phyloP scores from a whole-genome alignment of 2,329 filamentous ascomycete species.

The Chaetomium sp. region DNA sequence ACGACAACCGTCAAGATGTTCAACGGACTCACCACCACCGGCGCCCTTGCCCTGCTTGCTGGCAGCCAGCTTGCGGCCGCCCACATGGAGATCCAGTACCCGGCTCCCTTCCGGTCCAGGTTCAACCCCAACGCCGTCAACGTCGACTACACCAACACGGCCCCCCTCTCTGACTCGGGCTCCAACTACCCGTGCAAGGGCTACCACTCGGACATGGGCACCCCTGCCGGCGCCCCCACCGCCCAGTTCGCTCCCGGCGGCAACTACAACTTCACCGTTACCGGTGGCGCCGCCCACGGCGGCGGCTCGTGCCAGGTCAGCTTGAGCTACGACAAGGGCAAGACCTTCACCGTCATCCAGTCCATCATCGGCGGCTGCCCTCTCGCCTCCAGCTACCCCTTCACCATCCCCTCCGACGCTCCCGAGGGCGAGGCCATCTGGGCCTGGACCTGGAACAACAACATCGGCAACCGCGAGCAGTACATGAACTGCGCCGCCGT shows the following conservation, averaged over 20 bases:
- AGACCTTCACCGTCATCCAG: constrained; percentile 68
- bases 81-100: constrained; percentile 60
- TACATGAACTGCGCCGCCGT: constrained; percentile 85
- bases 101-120: constrained; percentile 57
- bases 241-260: constrained; percentile 65
- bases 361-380: constrained; percentile 60
- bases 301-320: constrained; percentile 78
- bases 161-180: constrained; percentile 62
- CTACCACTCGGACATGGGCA: constrained; percentile 53
- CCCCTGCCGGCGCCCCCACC: constrained; percentile 53
- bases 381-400: constrained; percentile 58
- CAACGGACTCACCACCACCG: constrained; percentile 44
- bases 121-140: constrained; percentile 51
- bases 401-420: constrained; percentile 66
- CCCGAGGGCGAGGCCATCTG: constrained; percentile 64
- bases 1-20: constrained; percentile 44
- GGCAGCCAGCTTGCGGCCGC: constrained; percentile 45
- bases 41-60: constrained; percentile 46
- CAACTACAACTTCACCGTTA: constrained; percentile 64
- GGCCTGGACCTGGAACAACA: constrained; percentile 78
- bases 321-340: constrained; percentile 71
- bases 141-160: constrained; percentile 72
- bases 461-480: constrained; percentile 76
- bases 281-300: constrained; percentile 63
- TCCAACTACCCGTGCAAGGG: constrained; percentile 78